Evolutionary conservation across 1,139 yeast species (phyloP), one percentile per base, ranked within the genome.

Genomic region (Debaryomyces psychrophilus): DNA sequence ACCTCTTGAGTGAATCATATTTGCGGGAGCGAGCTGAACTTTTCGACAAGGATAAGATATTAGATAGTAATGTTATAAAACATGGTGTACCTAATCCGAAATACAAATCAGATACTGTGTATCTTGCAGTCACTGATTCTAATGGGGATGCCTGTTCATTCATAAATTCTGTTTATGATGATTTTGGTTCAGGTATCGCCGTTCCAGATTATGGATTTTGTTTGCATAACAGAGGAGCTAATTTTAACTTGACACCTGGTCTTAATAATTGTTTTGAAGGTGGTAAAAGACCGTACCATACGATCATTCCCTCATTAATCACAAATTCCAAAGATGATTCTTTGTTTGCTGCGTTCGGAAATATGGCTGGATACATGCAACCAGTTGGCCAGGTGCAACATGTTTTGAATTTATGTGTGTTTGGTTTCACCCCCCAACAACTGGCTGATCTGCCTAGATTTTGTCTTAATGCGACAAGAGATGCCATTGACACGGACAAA

Each of bases 351-450:
- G 71, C 87, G 2, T 86, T 80, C 57, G 96, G 95, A 28, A 88
- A 87, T 54, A 88, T 87, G 92, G 96, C 96, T 18, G 96, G 93
- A 0, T 88, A 83, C 67, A 87, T 85, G 71, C 96, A 88, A 61
- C 95, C 95, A 2, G 90, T 86, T 53, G 92, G 93, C 1, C 96
- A 88, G 56, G 83, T 88, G 3, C 93, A 87, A 59, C 92, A 87
- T 45, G 84, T 82, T 29, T 64, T 86, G 51, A 88, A 88, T 61
- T 63, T 88, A 71, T 59, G 79, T 1, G 60, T 83, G 9, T 88
- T 84, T 62, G 82, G 83, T 0, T 67, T 84, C 61, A 77, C 82
- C 45, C 89, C 95, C 1, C 95, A 88, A 61, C 80, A 83, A 54
- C 85, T 90, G 29, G 66, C 87, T 33, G 95, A 88, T 61, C 82